These are phyloP conservation scores for Kokia cookei DNA, from an alignment of 441 rosid species.

Conservation along the genomic window DNA sequence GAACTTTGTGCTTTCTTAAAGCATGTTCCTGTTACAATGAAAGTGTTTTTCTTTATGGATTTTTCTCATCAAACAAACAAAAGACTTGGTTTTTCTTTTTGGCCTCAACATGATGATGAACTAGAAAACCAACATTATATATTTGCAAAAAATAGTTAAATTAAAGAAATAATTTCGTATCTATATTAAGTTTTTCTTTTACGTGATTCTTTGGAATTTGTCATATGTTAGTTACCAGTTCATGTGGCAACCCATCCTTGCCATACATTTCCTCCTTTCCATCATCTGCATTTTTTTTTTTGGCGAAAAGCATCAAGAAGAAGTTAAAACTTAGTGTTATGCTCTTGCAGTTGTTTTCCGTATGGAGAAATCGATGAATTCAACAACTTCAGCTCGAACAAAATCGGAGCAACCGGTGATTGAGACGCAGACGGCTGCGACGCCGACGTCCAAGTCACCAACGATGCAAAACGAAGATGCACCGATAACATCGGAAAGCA, in stretches of 20 bases:
- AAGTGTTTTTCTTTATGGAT: not conserved
- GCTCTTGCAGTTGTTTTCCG: not conserved
- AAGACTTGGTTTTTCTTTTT: not conserved
- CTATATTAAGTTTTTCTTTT: not conserved
- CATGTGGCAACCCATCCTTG: not conserved
- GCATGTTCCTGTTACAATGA: not conserved
- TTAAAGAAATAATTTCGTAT: not conserved
- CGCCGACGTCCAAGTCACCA: conserved; percentile 64
- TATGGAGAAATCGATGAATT: conserved; percentile 36
- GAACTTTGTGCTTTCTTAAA: not conserved
- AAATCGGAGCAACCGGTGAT: conserved; percentile 64
- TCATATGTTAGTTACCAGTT: not conserved
- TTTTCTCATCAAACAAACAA: not conserved
- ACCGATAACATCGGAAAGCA: conserved; percentile 16
- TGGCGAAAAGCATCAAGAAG: not conserved
- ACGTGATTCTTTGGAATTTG: not conserved
- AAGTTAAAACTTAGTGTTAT: not conserved
- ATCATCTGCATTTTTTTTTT: not conserved
- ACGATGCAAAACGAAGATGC: conserved; percentile 27
- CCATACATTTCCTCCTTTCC: not conserved
- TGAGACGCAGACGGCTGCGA: conserved; percentile 60
- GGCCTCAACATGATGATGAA: not conserved
- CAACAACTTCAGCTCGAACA: conserved; percentile 55
- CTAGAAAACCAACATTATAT: not conserved
- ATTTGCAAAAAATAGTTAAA: not conserved